Base-by-base conservation (phyloP, 2,329 filamentous ascomycete genomes). In the Drechslerella coelobrocha region DNA sequence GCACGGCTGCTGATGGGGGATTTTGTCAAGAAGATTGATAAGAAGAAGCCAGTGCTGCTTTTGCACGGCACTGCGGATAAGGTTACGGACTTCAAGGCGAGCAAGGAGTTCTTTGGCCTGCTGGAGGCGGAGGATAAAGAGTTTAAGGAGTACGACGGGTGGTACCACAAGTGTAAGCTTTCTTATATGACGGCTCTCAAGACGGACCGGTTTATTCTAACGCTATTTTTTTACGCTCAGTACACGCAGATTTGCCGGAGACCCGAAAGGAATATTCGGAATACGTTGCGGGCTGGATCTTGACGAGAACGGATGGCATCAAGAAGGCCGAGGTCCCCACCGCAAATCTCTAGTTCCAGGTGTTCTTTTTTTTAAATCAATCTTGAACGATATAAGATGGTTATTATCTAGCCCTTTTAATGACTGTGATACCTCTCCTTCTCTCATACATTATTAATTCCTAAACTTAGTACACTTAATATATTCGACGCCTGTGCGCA, bases 41-140 rank as follows among this genome's bases (percentile, higher is more conserved):
- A 80, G 23, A 78, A 80, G n/a, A 84, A 90, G 60, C 84, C 81
- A 72, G 84, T 97, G 24, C 89, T 89, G 83, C 78, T 95, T 27
- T 84, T 85, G 0, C 91, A 96, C 79, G 92, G 92, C 6, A 89
- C 87, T n/a, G 82, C 77, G 2, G 92, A 97, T 78, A 82, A 74
- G 65, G 68, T 75, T 14, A 75, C 74, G 2, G 63, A 72, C 78
- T 89, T 85, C 74, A 80, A 84, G 7, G 86, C 85, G 1, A 87
- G 85, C 62, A 85, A 86, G 80, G 82, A 80, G 63, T 90, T 89
- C 79, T 85, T 87, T 69, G 84, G 88, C 21, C 76, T 79, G 19
- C 80, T 83, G 24, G 78, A 80, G 53, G 81, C 89, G 5, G 80
- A 83, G 74, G 91, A 95, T 78, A 89, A 86, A 76, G 84, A 83